phyloP scores from a whole-genome alignment of 2,329 filamentous ascomycete species.

The Nothopassalora personata region DNA sequence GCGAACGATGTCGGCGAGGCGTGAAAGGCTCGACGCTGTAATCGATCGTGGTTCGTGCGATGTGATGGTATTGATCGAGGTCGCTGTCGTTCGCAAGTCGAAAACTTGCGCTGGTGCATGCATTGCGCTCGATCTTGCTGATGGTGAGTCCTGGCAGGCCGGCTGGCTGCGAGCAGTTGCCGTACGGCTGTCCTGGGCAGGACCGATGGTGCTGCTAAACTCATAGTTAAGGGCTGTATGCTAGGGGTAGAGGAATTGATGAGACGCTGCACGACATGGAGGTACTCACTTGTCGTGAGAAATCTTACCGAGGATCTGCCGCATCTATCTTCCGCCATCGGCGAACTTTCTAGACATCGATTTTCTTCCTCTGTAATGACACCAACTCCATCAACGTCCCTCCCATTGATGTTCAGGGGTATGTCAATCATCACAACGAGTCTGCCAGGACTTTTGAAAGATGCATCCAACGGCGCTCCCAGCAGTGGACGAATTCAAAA shows the following conservation, averaged over 20 bases:
- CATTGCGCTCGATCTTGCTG: conserved; percentile 17
- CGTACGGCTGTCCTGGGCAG: conserved; percentile 32
- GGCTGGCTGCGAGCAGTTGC: conserved; percentile 30
- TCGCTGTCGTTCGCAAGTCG: conserved; percentile 11
- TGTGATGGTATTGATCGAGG: conserved; percentile 11
- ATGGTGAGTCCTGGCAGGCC: conserved; percentile 19
- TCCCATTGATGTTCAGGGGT: no score
- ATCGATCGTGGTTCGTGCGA: conserved; percentile 26
- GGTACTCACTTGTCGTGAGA: background rate
- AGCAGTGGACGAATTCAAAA: no score
- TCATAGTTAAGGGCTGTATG: conserved; percentile 26
- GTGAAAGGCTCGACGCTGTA: conserved; percentile 47
- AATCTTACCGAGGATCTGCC: background rate
- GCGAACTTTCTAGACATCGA: background rate
- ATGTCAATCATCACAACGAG: no score
- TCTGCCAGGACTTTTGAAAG: no score
- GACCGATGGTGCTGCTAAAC: conserved; percentile 32
- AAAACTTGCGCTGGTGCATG: conserved; percentile 12
- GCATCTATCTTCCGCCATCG: background rate
- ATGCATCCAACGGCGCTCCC: no score
- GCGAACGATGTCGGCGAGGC: conserved; percentile 50
- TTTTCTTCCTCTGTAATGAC: no score
- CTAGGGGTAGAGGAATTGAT: background rate
- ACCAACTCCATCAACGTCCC: no score
- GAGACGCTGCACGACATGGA: background rate